phyloP scores from a whole-genome alignment of 148 eudicot genomes.

The Silene latifolia region DNA sequence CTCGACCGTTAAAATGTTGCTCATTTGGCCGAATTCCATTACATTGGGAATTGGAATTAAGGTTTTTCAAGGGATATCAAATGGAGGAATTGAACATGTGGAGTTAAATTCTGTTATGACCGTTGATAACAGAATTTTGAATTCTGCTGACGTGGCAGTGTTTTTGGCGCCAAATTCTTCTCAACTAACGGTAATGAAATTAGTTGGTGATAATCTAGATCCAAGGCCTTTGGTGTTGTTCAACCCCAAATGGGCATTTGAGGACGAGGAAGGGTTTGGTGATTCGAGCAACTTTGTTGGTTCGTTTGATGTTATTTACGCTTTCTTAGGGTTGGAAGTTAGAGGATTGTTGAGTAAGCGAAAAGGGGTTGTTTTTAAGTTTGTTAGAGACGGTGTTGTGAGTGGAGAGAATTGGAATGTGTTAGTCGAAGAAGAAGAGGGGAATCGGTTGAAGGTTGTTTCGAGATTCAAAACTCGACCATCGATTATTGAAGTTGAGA shows the following conservation, averaged over 20 bases:
- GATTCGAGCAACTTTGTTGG: constrained; percentile 53
- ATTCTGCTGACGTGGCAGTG: constrained; percentile 69
- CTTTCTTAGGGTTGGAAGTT: constrained; percentile 88
- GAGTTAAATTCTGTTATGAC: constrained; percentile 38
- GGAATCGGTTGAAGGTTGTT: constrained; percentile 43
- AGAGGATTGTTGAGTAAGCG: constrained; percentile 79
- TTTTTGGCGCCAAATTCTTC: constrained; percentile 74
- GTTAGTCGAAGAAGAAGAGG: constrained; percentile 68
- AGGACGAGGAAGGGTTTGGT: constrained; percentile 60
- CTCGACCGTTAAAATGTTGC: constrained; percentile 35
- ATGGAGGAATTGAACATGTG: constrained; percentile 35
- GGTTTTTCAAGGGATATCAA: constrained; percentile 29
- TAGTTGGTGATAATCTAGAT: constrained; percentile 45
- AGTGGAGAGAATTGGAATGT: constrained; percentile 82
- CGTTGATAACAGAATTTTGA: constrained; percentile 45
- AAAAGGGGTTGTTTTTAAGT: constrained; percentile 71
- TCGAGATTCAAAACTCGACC: constrained; percentile 64
- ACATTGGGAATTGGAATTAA: constrained; percentile 35
- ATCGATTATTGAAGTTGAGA: constrained; percentile 72
- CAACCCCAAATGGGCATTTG: constrained; percentile 81
- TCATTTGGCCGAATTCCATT: constrained; percentile 48
- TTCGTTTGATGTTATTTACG: constrained; percentile 80
- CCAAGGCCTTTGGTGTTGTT: constrained; percentile 73
- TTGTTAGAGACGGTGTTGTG: constrained; percentile 60
- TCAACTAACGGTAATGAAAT: constrained; percentile 47